Percentiles rank a stretch among this genome's conserved stretches.
phyloP scores from a whole-genome alignment of 2,329 filamentous ascomycete species.

The Ceratocystis smalleyi region DNA sequence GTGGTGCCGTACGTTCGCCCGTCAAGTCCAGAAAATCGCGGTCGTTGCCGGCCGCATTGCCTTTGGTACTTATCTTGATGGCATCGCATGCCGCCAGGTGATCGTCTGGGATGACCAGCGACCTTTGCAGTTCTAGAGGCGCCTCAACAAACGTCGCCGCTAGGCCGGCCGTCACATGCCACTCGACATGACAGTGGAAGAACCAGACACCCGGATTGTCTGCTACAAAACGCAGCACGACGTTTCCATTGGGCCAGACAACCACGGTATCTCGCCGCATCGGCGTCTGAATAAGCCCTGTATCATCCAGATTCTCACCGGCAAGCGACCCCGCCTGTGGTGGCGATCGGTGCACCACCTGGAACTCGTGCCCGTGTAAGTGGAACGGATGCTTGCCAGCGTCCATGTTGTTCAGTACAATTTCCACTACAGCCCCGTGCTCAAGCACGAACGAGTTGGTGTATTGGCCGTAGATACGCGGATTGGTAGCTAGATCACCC shows the following conservation, averaged over 20 bases:
- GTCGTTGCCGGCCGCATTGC: conserved; percentile 64
- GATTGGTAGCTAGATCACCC: conserved; percentile 42
- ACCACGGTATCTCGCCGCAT: conserved; percentile 55
- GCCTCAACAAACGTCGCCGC: conserved; percentile 49
- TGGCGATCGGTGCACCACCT: conserved; percentile 44
- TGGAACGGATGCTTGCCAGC: conserved; percentile 59
- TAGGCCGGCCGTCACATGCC: conserved; percentile 55
- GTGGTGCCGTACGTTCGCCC: conserved; percentile 42
- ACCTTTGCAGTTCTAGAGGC: conserved; percentile 45
- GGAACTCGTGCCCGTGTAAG: conserved; percentile 63
- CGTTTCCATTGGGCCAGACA: conserved; percentile 48
- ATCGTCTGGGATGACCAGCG: conserved; percentile 41
- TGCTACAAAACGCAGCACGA: conserved; percentile 51
- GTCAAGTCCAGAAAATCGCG: conserved; percentile 45
- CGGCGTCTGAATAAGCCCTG: conserved; percentile 37
- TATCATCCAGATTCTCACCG: conserved; percentile 29
- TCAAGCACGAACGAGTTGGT: conserved; percentile 53
- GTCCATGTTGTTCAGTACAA: conserved; percentile 65
- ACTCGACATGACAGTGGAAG: conserved; percentile 72
- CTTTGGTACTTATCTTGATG: conserved; percentile 34
- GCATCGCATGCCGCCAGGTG: conserved; percentile 44
- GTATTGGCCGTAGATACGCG: conserved; percentile 48
- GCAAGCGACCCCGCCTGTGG: conserved; percentile 44
- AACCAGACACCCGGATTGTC: conserved; percentile 54
- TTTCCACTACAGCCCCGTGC: conserved; percentile 52